Base-by-base conservation (phyloP, 2,329 filamentous ascomycete species). In the Penicillium sp. region DNA sequence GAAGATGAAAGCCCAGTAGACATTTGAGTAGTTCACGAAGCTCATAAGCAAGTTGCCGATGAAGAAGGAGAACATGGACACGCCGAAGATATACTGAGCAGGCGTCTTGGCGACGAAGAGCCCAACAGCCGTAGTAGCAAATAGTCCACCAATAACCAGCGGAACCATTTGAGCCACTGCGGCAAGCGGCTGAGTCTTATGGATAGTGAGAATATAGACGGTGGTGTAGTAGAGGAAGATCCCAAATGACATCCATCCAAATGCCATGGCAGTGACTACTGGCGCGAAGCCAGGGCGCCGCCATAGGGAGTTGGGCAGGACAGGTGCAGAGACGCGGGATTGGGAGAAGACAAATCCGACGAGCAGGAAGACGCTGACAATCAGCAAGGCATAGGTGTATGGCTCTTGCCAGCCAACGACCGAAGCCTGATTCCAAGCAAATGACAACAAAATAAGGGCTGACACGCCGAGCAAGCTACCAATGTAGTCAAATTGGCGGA, bases 391-490 rank as follows among this genome's bases (percentile, higher is more conserved):
- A n/a, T 38, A 38, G 2, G n/a, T 20, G n/a, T 38, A 38, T 9
- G 37, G 37, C 37, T 38, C 37, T 38, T 38, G 37, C 37, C 37
- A 38, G n/a, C 37, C 37, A 4, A 38, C 37, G n/a, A 38, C 37
- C 10, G 37, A 38, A 11, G 37, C 37, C n/a, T 38, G 37, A 4
- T 38, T 38, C 37, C 37, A 38, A n/a, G 37, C n/a, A 20, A 38
- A 38, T 2, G 37, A 38, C n/a, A 38, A 38, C n/a, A 38, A 10
- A 10, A 38, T 38, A n/a, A 38, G 37, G n/a, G 37, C 78, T 2
- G 72, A 69, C n/a, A 84, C 74, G 3, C 81, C 81, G 0, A 74
- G 67, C 2, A 75, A 48, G 10, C 74, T 72, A n/a, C 80, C 81
- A 2, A 74, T 61, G 14, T 73, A 63, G 65, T 83, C 75, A 5